Base-by-base conservation (phyloP, 2,329 filamentous ascomycete genomes). In the Colletotrichum sp. region DNA sequence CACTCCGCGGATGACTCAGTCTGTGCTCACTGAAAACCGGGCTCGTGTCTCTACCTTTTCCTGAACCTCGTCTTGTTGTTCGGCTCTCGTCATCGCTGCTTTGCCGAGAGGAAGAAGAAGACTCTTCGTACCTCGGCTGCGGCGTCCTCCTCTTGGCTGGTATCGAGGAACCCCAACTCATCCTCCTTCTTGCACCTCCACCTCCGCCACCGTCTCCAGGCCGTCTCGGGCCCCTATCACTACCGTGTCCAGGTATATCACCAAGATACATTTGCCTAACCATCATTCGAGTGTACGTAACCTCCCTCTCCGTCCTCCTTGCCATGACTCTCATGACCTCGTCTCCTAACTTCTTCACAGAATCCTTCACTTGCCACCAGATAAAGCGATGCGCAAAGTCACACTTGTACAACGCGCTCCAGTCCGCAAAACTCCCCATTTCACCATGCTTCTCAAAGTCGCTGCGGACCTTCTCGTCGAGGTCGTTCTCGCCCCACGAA, bases 361-460 rank as follows among this genome's bases (percentile, higher is more conserved):
- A 49, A n/a, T 76, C 74, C 7, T 76, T 76, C 10, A 60, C 63
- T 36, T 76, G 74, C 74, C 74, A 76, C 74, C 74, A 76, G 5
- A 76, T 76, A n/a, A 76, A 76, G 8, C 74, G 71, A 28, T 76
- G 74, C 34, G 52, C 65, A 39, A 76, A 76, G 18, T 76, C 74
- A 13, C 74, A 76, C 28, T 76, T 76, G 28, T 76, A 76, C 5
- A 76, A 12, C 9, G 74, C 74, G 12, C 44, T 74, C 74, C 74
- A 76, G 28, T 76, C 71, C 15, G 74, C 74, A 21, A 76, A 76
- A 15, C 74, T 76, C 3, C 34, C 71, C n/a, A 44, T 44, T 8
- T 76, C 74, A 1, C 74, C 74, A 24, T 76, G 59, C 49, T 26
- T 68, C 70, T 76, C 74, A 30, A 76, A 76, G 65, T 76, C 74